Conservation (phyloP, 1,284 basidiomycete genomes). For the Ceratobasidium sp. region DNA sequence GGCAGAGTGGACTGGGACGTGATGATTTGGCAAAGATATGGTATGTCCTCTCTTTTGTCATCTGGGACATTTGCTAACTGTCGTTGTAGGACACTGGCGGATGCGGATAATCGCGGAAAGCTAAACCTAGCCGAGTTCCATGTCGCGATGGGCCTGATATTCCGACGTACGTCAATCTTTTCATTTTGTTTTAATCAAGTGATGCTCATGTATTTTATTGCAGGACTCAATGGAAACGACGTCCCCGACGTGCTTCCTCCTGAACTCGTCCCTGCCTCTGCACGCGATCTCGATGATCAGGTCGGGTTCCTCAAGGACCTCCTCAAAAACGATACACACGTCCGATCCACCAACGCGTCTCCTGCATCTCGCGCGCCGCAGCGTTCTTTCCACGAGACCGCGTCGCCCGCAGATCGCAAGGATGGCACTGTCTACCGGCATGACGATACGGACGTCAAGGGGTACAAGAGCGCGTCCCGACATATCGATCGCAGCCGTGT, state of each 20-base stretch:
- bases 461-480: constrained; percentile 86
- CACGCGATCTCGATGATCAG: constrained; percentile 88
- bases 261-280: constrained; percentile 93
- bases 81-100: constrained; percentile 81
- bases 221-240: constrained; percentile 91
- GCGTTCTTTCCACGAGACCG: constrained; percentile 69
- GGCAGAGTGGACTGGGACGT: constrained; percentile 88
- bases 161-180: constrained; percentile 73
- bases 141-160: constrained; percentile 98
- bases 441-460: constrained; percentile 64
- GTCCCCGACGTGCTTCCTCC: constrained; percentile 88
- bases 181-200: constrained; percentile 9
- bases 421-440: constrained; percentile 97
- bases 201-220: constrained; percentile 18
- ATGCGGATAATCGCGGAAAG: constrained; percentile 90
- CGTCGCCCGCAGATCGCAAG: constrained; percentile 67
- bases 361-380: constrained; percentile 71
- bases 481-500: constrained; percentile 90
- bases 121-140: constrained; percentile 97
- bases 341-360: constrained; percentile 62
- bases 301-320: constrained; percentile 93
- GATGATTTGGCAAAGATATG: constrained; percentile 96
- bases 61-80: constrained; percentile 29
- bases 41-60: constrained; percentile 60
- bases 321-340: constrained; percentile 83